Evolutionary conservation across 176 grass and related monocot genomes (phyloP).

Genomic region (Zea luxurians): DNA sequence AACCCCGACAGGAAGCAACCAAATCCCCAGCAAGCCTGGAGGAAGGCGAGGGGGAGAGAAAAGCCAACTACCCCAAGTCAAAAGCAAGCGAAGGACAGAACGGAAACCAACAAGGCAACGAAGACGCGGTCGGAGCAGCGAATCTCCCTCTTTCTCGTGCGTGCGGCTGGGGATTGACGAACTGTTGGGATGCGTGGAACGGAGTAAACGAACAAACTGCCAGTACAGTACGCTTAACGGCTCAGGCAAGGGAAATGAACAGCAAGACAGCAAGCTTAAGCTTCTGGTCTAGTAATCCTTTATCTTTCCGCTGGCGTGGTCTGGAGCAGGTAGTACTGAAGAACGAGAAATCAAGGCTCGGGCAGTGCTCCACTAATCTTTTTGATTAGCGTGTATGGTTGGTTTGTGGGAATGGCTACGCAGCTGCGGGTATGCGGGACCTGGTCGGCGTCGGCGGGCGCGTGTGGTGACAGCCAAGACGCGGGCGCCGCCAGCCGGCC

Average conservation of each 20-base stretch:
- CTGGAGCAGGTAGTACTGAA: neutral
- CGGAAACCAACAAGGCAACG: slow-evolving; percentile 12
- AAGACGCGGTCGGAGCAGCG: slow-evolving; percentile 20
- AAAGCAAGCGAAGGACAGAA: slow-evolving; percentile 22
- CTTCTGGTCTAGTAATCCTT: neutral
- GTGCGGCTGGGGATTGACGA: neutral
- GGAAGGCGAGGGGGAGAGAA: neutral
- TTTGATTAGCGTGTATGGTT: slow-evolving; percentile 9
- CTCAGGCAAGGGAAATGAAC: neutral
- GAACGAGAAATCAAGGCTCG: neutral
- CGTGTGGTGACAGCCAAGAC: slow-evolving; percentile 20
- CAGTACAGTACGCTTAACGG: neutral
- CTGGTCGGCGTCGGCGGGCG: slow-evolving; percentile 22
- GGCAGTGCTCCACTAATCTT: neutral
- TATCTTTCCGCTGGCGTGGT: neutral
- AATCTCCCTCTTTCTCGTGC: slow-evolving; percentile 5
- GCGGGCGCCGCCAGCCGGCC: no score
- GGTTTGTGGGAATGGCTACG: neutral
- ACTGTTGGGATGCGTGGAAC: slow-evolving; percentile 29
- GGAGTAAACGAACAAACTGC: slow-evolving; percentile 44
- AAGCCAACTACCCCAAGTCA: slow-evolving; percentile 28
- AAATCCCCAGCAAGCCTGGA: slow-evolving; percentile 19
- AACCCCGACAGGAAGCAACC: neutral
- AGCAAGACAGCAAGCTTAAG: neutral
- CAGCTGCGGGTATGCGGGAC: slow-evolving; percentile 9